Evolutionary conservation across 305 asterid genomes (phyloP).

Genomic region (Stenogyne calaminthoides): DNA sequence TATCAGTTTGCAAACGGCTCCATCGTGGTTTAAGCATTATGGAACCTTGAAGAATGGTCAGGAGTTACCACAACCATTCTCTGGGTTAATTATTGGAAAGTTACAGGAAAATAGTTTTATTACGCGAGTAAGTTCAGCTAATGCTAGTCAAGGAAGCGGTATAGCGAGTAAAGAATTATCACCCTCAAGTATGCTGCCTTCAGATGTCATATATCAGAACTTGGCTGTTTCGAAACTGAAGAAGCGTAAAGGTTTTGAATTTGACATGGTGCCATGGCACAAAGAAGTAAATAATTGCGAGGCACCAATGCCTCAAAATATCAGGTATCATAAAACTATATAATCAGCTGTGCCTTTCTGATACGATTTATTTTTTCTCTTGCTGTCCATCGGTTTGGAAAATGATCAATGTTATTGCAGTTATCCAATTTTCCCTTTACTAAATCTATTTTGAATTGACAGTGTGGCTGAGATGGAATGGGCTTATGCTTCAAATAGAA

Average conservation of each 20-base stretch:
- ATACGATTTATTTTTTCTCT: not conserved
- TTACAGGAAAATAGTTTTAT: slow-evolving; percentile 35
- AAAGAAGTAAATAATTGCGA: slow-evolving; percentile 48
- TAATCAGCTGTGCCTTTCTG: slow-evolving; percentile 16
- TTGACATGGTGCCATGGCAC: slow-evolving; percentile 63
- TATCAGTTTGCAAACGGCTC: slow-evolving; percentile 49
- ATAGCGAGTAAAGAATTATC: slow-evolving; percentile 29
- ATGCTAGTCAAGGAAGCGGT: slow-evolving; percentile 35
- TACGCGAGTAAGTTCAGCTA: slow-evolving; percentile 40
- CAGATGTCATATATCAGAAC: not conserved
- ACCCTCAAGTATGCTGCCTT: slow-evolving; percentile 17
- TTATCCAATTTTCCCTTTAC: slow-evolving; percentile 22
- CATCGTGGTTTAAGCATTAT: slow-evolving; percentile 54
- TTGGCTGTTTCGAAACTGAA: slow-evolving; percentile 42
- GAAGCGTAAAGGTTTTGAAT: slow-evolving; percentile 54
- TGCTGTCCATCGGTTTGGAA: not conserved
- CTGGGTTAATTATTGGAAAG: slow-evolving; percentile 37
- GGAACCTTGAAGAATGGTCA: slow-evolving; percentile 50
- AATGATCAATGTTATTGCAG: not conserved
- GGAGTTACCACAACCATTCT: slow-evolving; percentile 36
- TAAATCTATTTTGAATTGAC: slow-evolving; percentile 35
- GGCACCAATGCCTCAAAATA: slow-evolving; percentile 38
- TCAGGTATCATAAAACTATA: slow-evolving; percentile 46
- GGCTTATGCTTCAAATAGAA: slow-evolving; percentile 57
- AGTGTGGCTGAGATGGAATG: slow-evolving; percentile 53